These are phyloP conservation scores for Eudorina sp. DNA, from an alignment of 139 green algal species.

Conservation along the genomic window DNA sequence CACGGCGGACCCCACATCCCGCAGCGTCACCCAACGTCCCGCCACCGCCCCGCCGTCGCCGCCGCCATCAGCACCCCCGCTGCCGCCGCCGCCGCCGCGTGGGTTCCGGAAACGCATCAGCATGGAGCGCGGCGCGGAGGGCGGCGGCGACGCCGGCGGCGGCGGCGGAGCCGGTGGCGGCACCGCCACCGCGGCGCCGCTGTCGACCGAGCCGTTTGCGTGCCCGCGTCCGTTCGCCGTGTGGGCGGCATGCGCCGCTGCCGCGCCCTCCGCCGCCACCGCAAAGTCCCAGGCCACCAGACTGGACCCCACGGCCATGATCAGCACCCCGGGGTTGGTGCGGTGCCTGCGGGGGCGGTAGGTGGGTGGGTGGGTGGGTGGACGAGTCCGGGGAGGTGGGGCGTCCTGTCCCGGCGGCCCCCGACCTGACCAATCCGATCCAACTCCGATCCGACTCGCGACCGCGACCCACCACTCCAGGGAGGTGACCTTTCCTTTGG, in stretches of 20 bases:
- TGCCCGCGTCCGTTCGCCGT: not conserved
- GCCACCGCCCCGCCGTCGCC: not conserved
- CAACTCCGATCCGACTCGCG: too few relatives aligned
- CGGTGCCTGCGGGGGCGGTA: conserved; percentile 45
- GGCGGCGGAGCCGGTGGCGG: not conserved
- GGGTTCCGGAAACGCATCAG: not conserved
- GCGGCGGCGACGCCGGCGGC: not conserved
- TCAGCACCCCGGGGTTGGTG: conserved; percentile 9
- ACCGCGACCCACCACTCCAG: conserved; percentile 1
- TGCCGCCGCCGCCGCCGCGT: not conserved
- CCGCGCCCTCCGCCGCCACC: not conserved
- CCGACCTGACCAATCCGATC: too few relatives aligned
- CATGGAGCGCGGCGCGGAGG: not conserved
- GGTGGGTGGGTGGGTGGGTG: too few relatives aligned
- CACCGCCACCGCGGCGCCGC: not conserved
- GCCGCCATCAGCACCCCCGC: too few relatives aligned
- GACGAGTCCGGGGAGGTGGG: too few relatives aligned
- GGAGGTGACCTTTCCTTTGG: not conserved
- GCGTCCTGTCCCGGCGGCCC: too few relatives aligned
- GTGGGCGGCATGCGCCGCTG: not conserved
- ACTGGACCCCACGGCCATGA: not conserved
- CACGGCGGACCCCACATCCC: not conserved
- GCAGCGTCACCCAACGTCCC: not conserved
- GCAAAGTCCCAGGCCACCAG: conserved; percentile 19
- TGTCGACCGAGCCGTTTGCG: not conserved